These are phyloP conservation scores for Physaria fendleri DNA, from an alignment of 345 rosid species.

Conservation along the genomic window DNA sequence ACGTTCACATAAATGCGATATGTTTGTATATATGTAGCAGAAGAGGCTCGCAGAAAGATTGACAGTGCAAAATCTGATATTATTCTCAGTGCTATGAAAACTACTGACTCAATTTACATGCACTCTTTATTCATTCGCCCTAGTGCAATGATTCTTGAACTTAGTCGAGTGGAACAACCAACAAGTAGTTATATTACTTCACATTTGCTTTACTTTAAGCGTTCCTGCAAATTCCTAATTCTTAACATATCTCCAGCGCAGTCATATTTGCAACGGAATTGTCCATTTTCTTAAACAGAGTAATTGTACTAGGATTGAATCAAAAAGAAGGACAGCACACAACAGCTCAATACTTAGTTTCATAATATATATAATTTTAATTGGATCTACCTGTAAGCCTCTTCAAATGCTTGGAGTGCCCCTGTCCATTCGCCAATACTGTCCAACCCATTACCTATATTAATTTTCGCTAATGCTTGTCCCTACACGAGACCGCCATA, in stretches of 20 bases:
- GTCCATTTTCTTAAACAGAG: neutral
- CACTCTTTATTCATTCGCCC: neutral
- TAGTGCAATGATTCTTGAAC: neutral
- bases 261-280: constrained; percentile 1
- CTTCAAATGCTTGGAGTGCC: constrained; percentile 71
- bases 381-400: constrained; percentile 57
- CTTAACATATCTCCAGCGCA: neutral
- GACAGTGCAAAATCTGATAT: neutral
- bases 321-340: constrained; percentile 3
- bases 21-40: neutral
- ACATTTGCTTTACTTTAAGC: constrained; percentile 1
- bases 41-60: neutral
- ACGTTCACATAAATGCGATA: neutral
- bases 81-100: neutral
- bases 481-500: constrained; percentile 51
- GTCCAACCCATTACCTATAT: constrained; percentile 73
- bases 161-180: neutral
- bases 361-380: neutral
- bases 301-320: neutral
- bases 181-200: neutral
- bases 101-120: neutral
- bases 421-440: constrained; percentile 61
- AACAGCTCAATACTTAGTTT: constrained; percentile 5
- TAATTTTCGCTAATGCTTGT: constrained; percentile 77
- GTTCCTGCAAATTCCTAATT: neutral